Conservation (phyloP, 768 basidiomycete genomes). For the Saitozyma sp. region DNA sequence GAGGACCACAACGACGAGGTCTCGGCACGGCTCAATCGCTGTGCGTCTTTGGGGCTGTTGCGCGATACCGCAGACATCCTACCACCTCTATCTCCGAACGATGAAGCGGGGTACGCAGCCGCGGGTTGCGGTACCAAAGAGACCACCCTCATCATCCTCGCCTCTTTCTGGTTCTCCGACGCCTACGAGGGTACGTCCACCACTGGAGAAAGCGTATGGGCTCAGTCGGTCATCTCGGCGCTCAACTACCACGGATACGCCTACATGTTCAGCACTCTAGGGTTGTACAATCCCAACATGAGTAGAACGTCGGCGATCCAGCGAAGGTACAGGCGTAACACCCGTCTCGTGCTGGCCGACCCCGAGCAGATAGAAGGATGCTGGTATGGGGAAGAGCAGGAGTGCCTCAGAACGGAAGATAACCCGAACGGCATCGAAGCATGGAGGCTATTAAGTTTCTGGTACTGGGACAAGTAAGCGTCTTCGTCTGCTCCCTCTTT, state of each 20-base stretch:
- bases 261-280: conserved; percentile 38
- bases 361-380: conserved; percentile 36
- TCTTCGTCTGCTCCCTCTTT: not conserved
- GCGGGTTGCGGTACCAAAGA: conserved; percentile 39
- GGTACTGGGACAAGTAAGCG: conserved; percentile 45
- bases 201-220: conserved; percentile 32
- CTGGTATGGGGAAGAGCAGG: conserved; percentile 16
- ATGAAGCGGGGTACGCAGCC: conserved; percentile 20
- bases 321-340: conserved; percentile 21
- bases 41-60: conserved; percentile 29
- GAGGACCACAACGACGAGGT: conserved; percentile 40
- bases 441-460: conserved; percentile 40
- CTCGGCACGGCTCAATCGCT: conserved; percentile 22
- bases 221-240: conserved; percentile 35
- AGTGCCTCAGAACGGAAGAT: conserved; percentile 26
- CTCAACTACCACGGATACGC: conserved; percentile 34
- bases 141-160: conserved; percentile 41
- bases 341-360: conserved; percentile 37
- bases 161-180: conserved; percentile 37
- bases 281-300: conserved; percentile 45
- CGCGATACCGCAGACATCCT: conserved; percentile 31
- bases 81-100: conserved; percentile 3
- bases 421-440: conserved; percentile 33
- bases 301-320: conserved; percentile 33
- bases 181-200: conserved; percentile 28